Conservation (phyloP, 768 basidiomycete species). For the Pleurotus tuber-regium region DNA sequence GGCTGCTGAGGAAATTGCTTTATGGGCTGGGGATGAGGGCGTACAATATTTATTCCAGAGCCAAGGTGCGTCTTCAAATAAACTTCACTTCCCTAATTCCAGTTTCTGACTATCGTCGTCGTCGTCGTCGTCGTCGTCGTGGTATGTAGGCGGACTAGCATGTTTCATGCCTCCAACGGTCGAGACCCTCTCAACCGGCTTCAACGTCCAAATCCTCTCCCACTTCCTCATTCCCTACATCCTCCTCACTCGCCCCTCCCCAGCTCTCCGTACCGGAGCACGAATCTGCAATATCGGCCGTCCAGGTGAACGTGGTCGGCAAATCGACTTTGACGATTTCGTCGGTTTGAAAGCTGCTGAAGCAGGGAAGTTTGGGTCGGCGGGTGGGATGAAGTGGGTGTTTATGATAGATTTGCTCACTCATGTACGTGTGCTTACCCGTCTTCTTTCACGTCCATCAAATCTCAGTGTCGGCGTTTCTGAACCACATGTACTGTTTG, state of each 20-base stretch:
- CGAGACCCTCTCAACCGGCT: neutral
- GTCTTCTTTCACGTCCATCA: neutral
- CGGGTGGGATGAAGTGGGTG: constrained; percentile 5
- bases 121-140: too few species aligned
- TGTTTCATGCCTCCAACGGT: neutral
- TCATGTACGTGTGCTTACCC: neutral
- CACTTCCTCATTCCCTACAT: constrained; percentile 6
- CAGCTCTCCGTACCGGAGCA: neutral
- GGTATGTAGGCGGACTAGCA: neutral
- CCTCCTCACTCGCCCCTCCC: neutral
- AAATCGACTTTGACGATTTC: neutral
- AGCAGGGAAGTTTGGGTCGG: neutral
- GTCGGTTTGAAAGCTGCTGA: neutral
- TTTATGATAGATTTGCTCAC: neutral
- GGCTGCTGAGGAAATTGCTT: constrained; percentile 1
- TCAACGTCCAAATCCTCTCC: constrained; percentile 4
- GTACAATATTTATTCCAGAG: neutral
- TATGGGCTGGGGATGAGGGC: constrained; percentile 5
- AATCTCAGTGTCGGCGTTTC: neutral
- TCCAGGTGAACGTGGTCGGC: neutral
- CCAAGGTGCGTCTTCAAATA: constrained; percentile 2
- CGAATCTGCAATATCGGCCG: constrained; percentile 3
- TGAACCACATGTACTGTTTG: too few species aligned
- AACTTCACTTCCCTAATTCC: too few species aligned
- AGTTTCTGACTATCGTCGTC: too few species aligned